phyloP scores from a whole-genome alignment of 805 yeast species.

The Ogataea populi-albae region DNA sequence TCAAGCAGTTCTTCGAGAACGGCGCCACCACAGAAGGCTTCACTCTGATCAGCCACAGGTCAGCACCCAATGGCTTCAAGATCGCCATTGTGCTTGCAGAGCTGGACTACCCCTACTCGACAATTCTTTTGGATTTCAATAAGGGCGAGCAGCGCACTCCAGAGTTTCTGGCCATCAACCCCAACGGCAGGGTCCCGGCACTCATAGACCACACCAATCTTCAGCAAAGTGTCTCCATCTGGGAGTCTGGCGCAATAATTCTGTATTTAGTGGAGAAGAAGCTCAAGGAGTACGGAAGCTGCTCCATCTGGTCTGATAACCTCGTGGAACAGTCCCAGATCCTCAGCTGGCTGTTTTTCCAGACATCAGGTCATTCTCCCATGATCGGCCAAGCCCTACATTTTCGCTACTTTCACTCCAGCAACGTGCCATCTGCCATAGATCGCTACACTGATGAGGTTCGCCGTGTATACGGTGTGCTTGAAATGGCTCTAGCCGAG shows the following conservation, averaged over 20 bases:
- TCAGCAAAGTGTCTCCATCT: slow-evolving; percentile 68
- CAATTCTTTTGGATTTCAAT: slow-evolving; percentile 82
- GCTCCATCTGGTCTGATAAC: slow-evolving; percentile 78
- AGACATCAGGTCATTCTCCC: slow-evolving; percentile 97
- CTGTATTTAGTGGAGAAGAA: slow-evolving; percentile 73
- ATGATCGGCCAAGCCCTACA: slow-evolving; percentile 97
- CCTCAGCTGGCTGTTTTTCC: slow-evolving; percentile 87
- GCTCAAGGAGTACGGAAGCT: slow-evolving; percentile 58
- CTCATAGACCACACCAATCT: slow-evolving; percentile 76
- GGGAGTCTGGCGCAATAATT: slow-evolving; percentile 95
- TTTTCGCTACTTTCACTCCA: slow-evolving; percentile 85
- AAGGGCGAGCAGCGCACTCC: slow-evolving; percentile 91
- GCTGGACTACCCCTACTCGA: slow-evolving; percentile 71
- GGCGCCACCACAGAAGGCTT: slow-evolving; percentile 74
- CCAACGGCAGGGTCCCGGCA: slow-evolving; percentile 95
- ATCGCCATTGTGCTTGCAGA: slow-evolving; percentile 89
- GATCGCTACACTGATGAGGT: slow-evolving; percentile 92
- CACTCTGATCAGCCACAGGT: slow-evolving; percentile 76
- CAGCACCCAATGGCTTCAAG: slow-evolving; percentile 95
- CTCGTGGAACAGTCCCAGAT: slow-evolving; percentile 80
- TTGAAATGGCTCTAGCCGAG: slow-evolving; percentile 94
- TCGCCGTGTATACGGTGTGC: slow-evolving; percentile 86
- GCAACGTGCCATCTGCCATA: slow-evolving; percentile 81
- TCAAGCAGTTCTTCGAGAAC: slow-evolving; percentile 64
- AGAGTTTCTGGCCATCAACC: slow-evolving; percentile 88